Conservation (phyloP, 305 asterid genomes). For the Withania somnifera region DNA sequence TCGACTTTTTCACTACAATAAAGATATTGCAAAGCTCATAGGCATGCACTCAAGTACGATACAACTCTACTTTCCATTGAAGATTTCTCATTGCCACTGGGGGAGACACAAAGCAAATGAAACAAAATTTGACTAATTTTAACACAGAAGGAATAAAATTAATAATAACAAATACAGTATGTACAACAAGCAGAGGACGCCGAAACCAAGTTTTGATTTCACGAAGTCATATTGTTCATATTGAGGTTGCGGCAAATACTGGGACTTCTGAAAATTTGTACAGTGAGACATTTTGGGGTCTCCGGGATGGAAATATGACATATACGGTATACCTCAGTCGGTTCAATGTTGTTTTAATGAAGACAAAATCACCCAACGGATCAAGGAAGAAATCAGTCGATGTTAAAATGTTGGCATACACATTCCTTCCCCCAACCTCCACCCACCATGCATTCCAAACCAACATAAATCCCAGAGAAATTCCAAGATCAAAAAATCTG, state of each 20-base stretch:
- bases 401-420: not conserved
- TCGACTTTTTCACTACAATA: not conserved
- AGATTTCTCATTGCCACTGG: not conserved
- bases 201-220: not conserved
- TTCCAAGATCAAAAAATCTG: not conserved
- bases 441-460: not conserved
- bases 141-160: not conserved
- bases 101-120: not conserved
- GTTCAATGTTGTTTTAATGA: not conserved
- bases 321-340: not conserved
- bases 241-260: not conserved
- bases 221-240: not conserved
- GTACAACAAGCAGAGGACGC: not conserved
- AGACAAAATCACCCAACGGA: not conserved
- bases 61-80: not conserved
- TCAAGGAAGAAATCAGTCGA: not conserved
- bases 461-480: not conserved
- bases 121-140: not conserved
- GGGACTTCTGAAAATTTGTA: not conserved
- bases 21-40: not conserved
- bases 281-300: not conserved
- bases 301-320: not conserved
- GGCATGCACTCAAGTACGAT: not conserved
- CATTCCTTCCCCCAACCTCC: not conserved
- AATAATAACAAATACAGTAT: not conserved